Base-by-base conservation (phyloP, 441 rosid species). In the Euphorbia schlechtendalii region DNA sequence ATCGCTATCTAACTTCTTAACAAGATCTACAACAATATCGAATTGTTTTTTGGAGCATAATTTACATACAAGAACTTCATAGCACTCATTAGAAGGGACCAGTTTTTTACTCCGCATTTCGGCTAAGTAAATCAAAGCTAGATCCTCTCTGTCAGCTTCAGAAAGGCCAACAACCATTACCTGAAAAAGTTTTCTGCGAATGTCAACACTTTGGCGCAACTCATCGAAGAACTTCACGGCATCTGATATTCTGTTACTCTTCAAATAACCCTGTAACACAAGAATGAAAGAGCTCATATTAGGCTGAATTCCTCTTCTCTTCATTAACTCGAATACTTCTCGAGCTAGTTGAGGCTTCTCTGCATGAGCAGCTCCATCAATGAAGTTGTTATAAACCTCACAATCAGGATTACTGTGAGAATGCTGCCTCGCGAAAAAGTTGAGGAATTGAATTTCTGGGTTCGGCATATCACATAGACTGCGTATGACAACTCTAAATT, bases 301-400 rank as follows among this genome's bases (percentile, higher is more conserved):
- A 38, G 90, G 92, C 61, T 17, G 41, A 56, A 82, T 66, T 28
- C 87, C 89, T 66, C 69, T 83, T 68, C 71, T 69, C 46, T 15
- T 77, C 87, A 90, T 89, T 77, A 83, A 69, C 72, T 89, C 85
- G 69, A 73, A 86, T 38, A 82, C 83, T 64, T 74, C 59, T 76
- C 84, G 83, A 55, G 96, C 96, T 40, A 94, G 71, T 30, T 84
- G 84, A 52, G 96, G 96, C 57, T 69, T 83, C 56, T 70, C 76
- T 58, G 91, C 85, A 71, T 71, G 70, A 65, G 90, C 97, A 61
- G 86, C 93, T 82, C 92, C 99, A 76, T 76, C 77, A 11, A 90
- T 84, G 83, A 87, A 87, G 65, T 67, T 56, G 69, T 86, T 78
- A 74, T 73, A 94, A 51, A 76, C 68, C 25, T 57, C 32, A 67